Percentiles rank a stretch among this genome's conserved stretches.
Evolutionary conservation across 257 asterid species (phyloP).

Genomic region (Coffea eugenioides): DNA sequence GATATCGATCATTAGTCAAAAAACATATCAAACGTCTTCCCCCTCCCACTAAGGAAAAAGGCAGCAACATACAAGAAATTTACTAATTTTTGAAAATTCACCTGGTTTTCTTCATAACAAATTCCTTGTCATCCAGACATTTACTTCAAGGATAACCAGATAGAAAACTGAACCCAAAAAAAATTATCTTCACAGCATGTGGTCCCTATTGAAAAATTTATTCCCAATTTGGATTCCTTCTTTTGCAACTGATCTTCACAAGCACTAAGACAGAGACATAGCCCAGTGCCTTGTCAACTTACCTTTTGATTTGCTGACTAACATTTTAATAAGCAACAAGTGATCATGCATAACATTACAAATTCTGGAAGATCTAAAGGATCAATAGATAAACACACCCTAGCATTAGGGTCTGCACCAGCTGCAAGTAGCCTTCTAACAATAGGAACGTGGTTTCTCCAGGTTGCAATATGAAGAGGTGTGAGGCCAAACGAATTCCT

Average conservation of each 20-base stretch:
- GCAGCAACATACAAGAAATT: neutral
- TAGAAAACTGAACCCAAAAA: neutral
- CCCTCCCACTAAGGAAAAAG: neutral
- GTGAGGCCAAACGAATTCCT: slow-evolving; percentile 79
- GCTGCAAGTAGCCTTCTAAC: slow-evolving; percentile 89
- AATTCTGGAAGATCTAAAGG: slow-evolving; percentile 27
- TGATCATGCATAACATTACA: slow-evolving; percentile 24
- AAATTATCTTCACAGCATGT: neutral
- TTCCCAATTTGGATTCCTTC: neutral
- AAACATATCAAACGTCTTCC: neutral
- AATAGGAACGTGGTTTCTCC: slow-evolving; percentile 91
- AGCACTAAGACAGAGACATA: neutral
- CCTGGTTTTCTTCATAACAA: neutral
- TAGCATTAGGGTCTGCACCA: slow-evolving; percentile 97
- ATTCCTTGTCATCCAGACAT: neutral
- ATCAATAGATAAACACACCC: slow-evolving; percentile 60
- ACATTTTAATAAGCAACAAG: slow-evolving; percentile 25
- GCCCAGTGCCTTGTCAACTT: slow-evolving; percentile 15
- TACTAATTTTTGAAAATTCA: neutral
- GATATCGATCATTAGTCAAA: neutral
- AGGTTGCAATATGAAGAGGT: slow-evolving; percentile 88
- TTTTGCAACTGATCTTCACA: neutral
- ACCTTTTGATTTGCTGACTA: slow-evolving; percentile 21
- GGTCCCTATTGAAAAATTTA: neutral
- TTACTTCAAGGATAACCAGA: neutral